Evolutionary conservation across 768 basidiomycete genomes (phyloP), one percentile per base, ranked within the genome.

Genomic region (Boletus sp.): DNA sequence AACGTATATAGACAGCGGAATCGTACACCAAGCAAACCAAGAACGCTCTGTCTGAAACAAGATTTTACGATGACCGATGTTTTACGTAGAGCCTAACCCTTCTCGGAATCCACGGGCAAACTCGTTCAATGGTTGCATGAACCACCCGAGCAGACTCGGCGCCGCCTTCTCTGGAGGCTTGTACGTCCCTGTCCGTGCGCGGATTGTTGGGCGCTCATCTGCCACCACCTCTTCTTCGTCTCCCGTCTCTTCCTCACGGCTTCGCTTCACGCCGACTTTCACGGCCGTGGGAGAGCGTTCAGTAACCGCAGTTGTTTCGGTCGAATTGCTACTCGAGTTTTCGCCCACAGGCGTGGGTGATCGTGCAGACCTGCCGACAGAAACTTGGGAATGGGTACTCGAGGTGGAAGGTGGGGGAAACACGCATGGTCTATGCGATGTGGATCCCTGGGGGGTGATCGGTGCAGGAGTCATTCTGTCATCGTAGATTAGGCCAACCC

Each of bases 21-120:
- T 48, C 29, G 32, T 61, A 57, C 63, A 62, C 29, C 42, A 51
- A 42, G 17, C 3, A 51, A 43, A 7, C 30, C 27, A 34, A 30
- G 19, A 51, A 32, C 17, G 30, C 37, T 27, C 38, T n/a, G 21
- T 23, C 9, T 32, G 50, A 58, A 48, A 58, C 51, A 53, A 27
- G 19, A 47, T 46, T 35, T 38, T 29, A 42, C 30, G 33, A 32
- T 33, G 15, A 21, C 21, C 13, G 29, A 23, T 17, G 10, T 34
- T 44, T 62, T 65, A 70, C 51, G 65, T 60, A 45, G 64, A 46
- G 11, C 57, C 58, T 58, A 85, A 68, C 62, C 83, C 82, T 69
- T 87, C 84, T 59, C 79, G 80, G 72, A 88, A 87, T 19, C 85
- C 86, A 57, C 80, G 78, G 51, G 83, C 74, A 65, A 88, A 87